Percentiles rank a stretch among this genome's conserved stretches.
These are phyloP conservation scores for Fusarium equiseti DNA, from an alignment of 2,329 filamentous ascomycete genomes.

Conservation along the genomic window DNA sequence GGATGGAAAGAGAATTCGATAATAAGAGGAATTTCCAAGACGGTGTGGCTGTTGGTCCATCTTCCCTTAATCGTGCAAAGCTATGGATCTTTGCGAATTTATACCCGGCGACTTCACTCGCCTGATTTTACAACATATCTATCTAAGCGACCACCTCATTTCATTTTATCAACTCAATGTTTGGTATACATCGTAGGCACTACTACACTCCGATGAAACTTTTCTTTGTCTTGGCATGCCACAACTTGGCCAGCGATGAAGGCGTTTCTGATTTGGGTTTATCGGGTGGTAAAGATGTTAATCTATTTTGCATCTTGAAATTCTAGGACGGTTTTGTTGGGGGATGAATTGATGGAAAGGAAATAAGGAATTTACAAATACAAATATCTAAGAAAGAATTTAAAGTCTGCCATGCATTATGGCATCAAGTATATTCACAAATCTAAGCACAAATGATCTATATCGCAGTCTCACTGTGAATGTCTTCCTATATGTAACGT, in stretches of 20 bases:
- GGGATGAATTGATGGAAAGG: constrained; percentile 7
- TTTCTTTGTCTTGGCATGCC: constrained; percentile 27
- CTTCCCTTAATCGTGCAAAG: constrained; percentile 26
- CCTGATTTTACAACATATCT: constrained; percentile 39
- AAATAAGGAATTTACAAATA: constrained; percentile 9
- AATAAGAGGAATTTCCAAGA: constrained; percentile 12
- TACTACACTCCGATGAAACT: neutral
- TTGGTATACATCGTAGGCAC: constrained; percentile 14
- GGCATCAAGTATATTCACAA: constrained; percentile 18
- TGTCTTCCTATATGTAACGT: too few relatives aligned
- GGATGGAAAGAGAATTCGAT: constrained; percentile 65
- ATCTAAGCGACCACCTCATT: constrained; percentile 19
- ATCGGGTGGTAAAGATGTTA: constrained; percentile 1
- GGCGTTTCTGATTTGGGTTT: constrained; percentile 34
- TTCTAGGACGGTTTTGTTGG: neutral
- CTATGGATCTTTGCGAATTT: constrained; percentile 38
- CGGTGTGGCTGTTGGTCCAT: neutral
- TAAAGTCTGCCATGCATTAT: constrained; percentile 8
- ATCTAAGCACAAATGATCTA: constrained; percentile 21
- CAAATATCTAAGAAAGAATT: constrained; percentile 11
- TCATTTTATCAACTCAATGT: constrained; percentile 19
- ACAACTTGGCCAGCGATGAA: constrained; percentile 23
- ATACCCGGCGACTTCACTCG: constrained; percentile 43
- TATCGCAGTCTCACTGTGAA: neutral
- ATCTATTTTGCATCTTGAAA: constrained; percentile 11